Evolutionary conservation across 805 yeast genomes (phyloP).

Genomic region (Barnettozyma californica): DNA sequence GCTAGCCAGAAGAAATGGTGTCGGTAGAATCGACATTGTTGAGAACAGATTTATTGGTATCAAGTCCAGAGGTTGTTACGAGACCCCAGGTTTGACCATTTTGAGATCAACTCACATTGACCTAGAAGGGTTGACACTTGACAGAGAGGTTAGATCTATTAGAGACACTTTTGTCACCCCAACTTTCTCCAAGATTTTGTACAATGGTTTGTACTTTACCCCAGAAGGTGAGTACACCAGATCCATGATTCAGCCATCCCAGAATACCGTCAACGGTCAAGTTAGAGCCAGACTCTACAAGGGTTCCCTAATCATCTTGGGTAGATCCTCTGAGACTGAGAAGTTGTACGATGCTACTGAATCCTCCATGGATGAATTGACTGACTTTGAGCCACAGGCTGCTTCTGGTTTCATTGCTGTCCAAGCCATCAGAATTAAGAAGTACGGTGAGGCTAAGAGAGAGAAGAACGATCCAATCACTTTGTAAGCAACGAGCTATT

Average conservation of each 20-base stretch:
- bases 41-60: slow-evolving; percentile 99
- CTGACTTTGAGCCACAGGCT: slow-evolving; percentile 96
- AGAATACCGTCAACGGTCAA: slow-evolving; percentile 90
- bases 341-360: slow-evolving; percentile 96
- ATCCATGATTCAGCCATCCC: slow-evolving; percentile 91
- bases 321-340: slow-evolving; percentile 94
- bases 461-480: slow-evolving; percentile 54
- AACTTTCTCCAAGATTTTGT: slow-evolving; percentile 80
- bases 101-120: slow-evolving; percentile 94
- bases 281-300: slow-evolving; percentile 93
- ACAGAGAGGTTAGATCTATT: slow-evolving; percentile 94
- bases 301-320: slow-evolving; percentile 78
- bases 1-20: slow-evolving; percentile 98
- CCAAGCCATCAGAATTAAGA: slow-evolving; percentile 96
- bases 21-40: slow-evolving; percentile 98
- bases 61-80: slow-evolving; percentile 99
- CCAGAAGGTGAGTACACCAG: slow-evolving; percentile 98
- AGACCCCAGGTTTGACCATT: slow-evolving; percentile 95
- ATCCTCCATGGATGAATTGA: slow-evolving; percentile 98
- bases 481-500: slow-evolving; percentile 20
- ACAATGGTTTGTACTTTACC: slow-evolving; percentile 96
- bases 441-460: slow-evolving; percentile 93
- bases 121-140: slow-evolving; percentile 93
- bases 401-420: slow-evolving; percentile 97
- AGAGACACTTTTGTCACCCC: slow-evolving; percentile 97